These are phyloP conservation scores for Chaetoceros tenuissimus DNA, from an alignment of 108 stramenopile species.

Conservation along the genomic window DNA sequence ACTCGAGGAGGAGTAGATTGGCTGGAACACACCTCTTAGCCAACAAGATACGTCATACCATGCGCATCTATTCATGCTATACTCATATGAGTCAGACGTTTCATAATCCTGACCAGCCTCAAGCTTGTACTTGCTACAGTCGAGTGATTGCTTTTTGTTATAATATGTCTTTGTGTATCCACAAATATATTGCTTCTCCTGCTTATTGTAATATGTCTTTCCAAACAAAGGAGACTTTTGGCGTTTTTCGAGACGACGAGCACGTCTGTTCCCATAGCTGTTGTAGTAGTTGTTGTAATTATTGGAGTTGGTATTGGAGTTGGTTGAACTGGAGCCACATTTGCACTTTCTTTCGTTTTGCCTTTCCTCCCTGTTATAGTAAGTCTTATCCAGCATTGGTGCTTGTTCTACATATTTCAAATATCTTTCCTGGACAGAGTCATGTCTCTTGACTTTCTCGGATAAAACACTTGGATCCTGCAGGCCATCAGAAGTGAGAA, in stretches of 20 bases:
- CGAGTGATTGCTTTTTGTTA: not conserved
- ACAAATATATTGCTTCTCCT: not conserved
- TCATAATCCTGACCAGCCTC: conserved; percentile 8
- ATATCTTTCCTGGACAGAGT: conserved; percentile 23
- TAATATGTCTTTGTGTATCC: not conserved
- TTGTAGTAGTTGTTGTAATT: conserved; percentile 22
- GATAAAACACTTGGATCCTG: conserved; percentile 6
- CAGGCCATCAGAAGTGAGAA: not conserved
- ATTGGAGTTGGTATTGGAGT: conserved; percentile 4
- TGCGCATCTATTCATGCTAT: conserved; percentile 14
- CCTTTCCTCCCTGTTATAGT: not conserved
- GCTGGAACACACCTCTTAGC: conserved; percentile 42
- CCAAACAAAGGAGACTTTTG: not conserved
- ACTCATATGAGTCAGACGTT: not conserved
- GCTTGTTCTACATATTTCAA: conserved; percentile 11
- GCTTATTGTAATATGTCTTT: not conserved
- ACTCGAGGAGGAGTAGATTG: not conserved
- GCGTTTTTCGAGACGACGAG: not conserved
- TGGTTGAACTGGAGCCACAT: not conserved
- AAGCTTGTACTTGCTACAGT: conserved; percentile 1
- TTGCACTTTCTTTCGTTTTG: not conserved
- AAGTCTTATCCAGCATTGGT: not conserved
- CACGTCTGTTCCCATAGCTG: conserved; percentile 1
- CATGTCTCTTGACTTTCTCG: conserved; percentile 18
- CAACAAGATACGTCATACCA: conserved; percentile 72